These are phyloP conservation scores for Plasmopara muralis DNA, from an alignment of 352 stramenopile species.

Conservation along the genomic window DNA sequence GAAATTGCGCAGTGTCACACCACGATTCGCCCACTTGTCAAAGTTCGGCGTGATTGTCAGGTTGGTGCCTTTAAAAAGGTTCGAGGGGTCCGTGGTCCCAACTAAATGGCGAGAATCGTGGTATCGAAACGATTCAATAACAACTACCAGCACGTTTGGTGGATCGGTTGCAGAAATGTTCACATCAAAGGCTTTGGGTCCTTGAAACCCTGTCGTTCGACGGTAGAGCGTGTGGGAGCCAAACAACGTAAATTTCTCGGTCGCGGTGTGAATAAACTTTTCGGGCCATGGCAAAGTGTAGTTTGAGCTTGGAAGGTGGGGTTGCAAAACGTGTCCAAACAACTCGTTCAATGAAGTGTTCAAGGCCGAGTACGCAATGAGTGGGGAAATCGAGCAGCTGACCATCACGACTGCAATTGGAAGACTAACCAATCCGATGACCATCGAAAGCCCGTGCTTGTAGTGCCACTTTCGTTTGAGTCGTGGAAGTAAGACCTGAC, in stretches of 20 bases:
- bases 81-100: constrained; percentile 27
- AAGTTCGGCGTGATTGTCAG: constrained; percentile 41
- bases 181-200: constrained; percentile 36
- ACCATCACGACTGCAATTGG: constrained; percentile 17
- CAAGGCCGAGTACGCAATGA: constrained; percentile 29
- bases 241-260: constrained; percentile 40
- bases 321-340: constrained; percentile 14
- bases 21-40: constrained; percentile 38
- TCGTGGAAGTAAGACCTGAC: too few relatives aligned
- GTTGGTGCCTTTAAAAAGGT: constrained; percentile 29
- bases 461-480: too few relatives aligned
- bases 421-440: constrained; percentile 10
- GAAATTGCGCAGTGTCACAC: constrained; percentile 44
- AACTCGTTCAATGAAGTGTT: constrained; percentile 41
- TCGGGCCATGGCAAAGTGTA: background rate
- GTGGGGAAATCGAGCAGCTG: constrained; percentile 9
- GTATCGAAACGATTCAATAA: constrained; percentile 48
- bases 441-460: too few relatives aligned
- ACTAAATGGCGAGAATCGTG: constrained; percentile 49
- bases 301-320: background rate
- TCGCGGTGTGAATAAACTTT: constrained; percentile 24
- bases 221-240: constrained; percentile 33
- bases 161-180: constrained; percentile 24
- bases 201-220: constrained; percentile 35
- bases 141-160: constrained; percentile 46